Evolutionary conservation across 2,329 filamentous ascomycete genomes (phyloP).

Genomic region (Exophiala calicioides): DNA sequence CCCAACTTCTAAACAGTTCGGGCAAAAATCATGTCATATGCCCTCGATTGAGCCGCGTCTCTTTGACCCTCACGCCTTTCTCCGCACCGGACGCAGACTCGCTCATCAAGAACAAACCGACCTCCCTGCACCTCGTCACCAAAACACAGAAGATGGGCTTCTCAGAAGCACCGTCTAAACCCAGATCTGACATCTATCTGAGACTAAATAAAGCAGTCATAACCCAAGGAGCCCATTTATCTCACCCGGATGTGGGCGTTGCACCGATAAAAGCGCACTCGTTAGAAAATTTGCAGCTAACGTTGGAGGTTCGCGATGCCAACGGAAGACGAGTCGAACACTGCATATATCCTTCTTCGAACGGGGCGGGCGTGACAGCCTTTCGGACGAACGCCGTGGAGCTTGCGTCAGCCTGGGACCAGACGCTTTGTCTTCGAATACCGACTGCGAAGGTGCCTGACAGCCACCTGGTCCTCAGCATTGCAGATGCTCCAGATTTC

Average conservation of each 20-base stretch:
- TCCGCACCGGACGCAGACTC: conserved; percentile 73
- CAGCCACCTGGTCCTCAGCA: conserved; percentile 84
- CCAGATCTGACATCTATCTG: conserved; percentile 91
- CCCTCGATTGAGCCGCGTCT: conserved; percentile 70
- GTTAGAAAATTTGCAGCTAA: conserved; percentile 79
- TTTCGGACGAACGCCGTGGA: conserved; percentile 85
- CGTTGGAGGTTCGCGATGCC: conserved; percentile 79
- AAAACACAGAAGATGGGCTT: conserved; percentile 91
- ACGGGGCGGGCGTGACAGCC: conserved; percentile 73
- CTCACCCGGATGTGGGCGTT: conserved; percentile 76
- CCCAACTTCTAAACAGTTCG: conserved; percentile 70
- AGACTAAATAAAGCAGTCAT: conserved; percentile 79
- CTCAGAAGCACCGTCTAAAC: conserved; percentile 82
- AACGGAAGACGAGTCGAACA: conserved; percentile 80
- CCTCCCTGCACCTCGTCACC: conserved; percentile 75
- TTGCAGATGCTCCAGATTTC: conserved; percentile 81
- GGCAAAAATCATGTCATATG: conserved; percentile 75
- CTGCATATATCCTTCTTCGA: conserved; percentile 85
- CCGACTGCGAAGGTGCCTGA: conserved; percentile 76
- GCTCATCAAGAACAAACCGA: conserved; percentile 84
- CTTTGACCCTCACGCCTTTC: conserved; percentile 78
- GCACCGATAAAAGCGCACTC: conserved; percentile 67
- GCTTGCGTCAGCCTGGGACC: conserved; percentile 79
- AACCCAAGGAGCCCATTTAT: conserved; percentile 63
- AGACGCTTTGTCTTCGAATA: conserved; percentile 80